Conservation (phyloP, 495 filamentous ascomycete species). For the Trichocladium antarcticum region DNA sequence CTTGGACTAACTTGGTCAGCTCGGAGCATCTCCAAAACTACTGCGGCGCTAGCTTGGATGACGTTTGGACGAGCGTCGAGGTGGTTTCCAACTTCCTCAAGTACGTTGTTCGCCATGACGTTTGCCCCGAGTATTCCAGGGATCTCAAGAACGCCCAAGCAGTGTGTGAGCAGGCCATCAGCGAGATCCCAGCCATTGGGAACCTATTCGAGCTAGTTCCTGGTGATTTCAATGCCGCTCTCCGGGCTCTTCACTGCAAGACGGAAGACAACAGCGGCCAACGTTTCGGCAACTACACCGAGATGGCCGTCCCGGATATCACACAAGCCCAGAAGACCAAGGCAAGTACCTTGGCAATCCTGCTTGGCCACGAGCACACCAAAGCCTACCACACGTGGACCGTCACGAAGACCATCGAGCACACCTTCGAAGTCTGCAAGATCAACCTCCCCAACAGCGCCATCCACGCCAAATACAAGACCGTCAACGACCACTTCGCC, state of each 20-base stretch:
- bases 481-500: constrained; percentile 20
- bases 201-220: constrained; percentile 45
- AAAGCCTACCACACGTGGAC: constrained; percentile 1
- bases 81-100: constrained; percentile 80
- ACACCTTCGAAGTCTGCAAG: constrained; percentile 27
- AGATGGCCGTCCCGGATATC: background rate
- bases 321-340: background rate
- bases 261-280: constrained; percentile 1
- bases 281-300: background rate
- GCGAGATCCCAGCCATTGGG: constrained; percentile 51
- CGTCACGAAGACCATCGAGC: constrained; percentile 10
- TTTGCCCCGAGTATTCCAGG: constrained; percentile 66
- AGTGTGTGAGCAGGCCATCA: constrained; percentile 56
- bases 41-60: constrained; percentile 8
- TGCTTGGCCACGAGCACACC: constrained; percentile 3
- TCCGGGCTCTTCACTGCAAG: constrained; percentile 20
- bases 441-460: constrained; percentile 21
- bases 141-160: constrained; percentile 54
- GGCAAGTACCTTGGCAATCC: constrained; percentile 9
- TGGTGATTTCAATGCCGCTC: constrained; percentile 61
- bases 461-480: constrained; percentile 8
- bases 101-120: constrained; percentile 72
- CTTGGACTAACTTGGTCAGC: constrained; percentile 12
- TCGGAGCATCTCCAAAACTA: constrained; percentile 10
- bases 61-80: constrained; percentile 18